Evolutionary conservation across 306 rosid genomes (phyloP), one percentile per base, ranked within the genome.

Genomic region (Vigna nakashimae): DNA sequence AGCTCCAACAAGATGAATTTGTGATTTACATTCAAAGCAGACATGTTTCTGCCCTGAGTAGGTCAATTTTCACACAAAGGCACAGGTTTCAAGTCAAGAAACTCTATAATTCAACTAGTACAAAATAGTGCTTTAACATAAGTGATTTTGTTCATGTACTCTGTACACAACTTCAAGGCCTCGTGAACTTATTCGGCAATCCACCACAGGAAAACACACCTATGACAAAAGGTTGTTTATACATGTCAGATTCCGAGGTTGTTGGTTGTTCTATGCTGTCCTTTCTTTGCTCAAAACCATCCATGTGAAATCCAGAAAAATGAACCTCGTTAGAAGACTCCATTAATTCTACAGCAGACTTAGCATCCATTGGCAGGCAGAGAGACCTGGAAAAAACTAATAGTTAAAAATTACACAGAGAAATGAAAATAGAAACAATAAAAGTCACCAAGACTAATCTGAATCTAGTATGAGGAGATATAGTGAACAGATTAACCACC

Each of bases 291-390:
- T 90, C 88, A 77, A 85, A 85, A 82, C 92, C 88, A 77, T 96
- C 89, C 90, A 90, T 88, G 89, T 92, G 98, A 86, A 91, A 90
- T 80, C 99, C 99, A 78, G 99, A 96, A 88, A 96, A 93, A 88
- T 93, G 98, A 86, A 96, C 99, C 77, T 84, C 99, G 0, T 97
- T 90, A 57, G 98, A 90, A 76, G 99, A 90, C 82, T 91, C 94
- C 88, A 96, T 87, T 79, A 96, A 80, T 78, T 92, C 97, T 30
- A 73, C 90, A 69, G 85, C 96, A 36, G 98, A 88, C 73, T 91
- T 81, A 50, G 92, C 80, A 51, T 81, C 93, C 98, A 92, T 93
- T 49, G 63, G 66, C 80, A 64, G 50, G 66, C 80, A 68, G 4
- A 30, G 34, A 30, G 60, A 76, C 89, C 90, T 88, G 81, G 75